A percentile compares a stretch with the other conserved stretches of the same genome.
Evolutionary conservation across 495 filamentous ascomycete genomes (phyloP).

Genomic region (Penicillium pancosmium): DNA sequence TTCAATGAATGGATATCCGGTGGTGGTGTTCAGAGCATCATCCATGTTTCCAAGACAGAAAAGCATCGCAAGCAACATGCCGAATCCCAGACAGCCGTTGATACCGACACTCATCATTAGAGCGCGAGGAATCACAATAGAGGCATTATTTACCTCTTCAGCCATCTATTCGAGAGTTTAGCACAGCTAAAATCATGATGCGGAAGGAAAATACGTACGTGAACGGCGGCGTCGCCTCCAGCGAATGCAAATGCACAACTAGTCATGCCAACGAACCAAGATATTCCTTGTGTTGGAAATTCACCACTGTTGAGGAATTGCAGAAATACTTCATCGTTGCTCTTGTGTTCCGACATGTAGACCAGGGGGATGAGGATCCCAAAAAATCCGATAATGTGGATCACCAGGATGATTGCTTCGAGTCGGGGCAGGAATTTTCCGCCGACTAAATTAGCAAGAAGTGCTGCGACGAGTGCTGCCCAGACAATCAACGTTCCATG

Average conservation of each 20-base stretch:
- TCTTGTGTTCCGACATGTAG: slow-evolving; percentile 28
- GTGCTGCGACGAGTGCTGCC: slow-evolving; percentile 25
- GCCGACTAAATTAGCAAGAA: slow-evolving; percentile 34
- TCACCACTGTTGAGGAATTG: slow-evolving; percentile 38
- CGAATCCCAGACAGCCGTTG: slow-evolving; percentile 45
- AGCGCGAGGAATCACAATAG: slow-evolving; percentile 31
- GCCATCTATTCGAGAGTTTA: slow-evolving; percentile 27
- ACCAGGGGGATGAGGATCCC: slow-evolving; percentile 45
- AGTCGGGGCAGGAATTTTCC: slow-evolving; percentile 42
- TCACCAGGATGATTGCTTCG: slow-evolving; percentile 38
- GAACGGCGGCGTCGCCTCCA: slow-evolving; percentile 35
- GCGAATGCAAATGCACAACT: slow-evolving; percentile 32
- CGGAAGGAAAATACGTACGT: slow-evolving; percentile 18
- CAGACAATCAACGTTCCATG: slow-evolving; percentile 47
- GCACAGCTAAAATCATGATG: background rate
- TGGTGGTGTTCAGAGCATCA: slow-evolving; percentile 31
- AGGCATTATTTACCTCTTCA: slow-evolving; percentile 46
- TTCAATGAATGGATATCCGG: slow-evolving; percentile 52
- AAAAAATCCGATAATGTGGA: slow-evolving; percentile 50
- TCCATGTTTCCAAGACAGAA: slow-evolving; percentile 41
- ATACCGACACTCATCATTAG: slow-evolving; percentile 40
- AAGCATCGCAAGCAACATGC: slow-evolving; percentile 40
- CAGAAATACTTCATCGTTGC: slow-evolving; percentile 32
- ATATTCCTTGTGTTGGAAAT: slow-evolving; percentile 37
- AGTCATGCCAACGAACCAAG: slow-evolving; percentile 38